Evolutionary conservation across 768 basidiomycete species (phyloP), one percentile per base, ranked within the genome.

Genomic region (Mycena vitilis): DNA sequence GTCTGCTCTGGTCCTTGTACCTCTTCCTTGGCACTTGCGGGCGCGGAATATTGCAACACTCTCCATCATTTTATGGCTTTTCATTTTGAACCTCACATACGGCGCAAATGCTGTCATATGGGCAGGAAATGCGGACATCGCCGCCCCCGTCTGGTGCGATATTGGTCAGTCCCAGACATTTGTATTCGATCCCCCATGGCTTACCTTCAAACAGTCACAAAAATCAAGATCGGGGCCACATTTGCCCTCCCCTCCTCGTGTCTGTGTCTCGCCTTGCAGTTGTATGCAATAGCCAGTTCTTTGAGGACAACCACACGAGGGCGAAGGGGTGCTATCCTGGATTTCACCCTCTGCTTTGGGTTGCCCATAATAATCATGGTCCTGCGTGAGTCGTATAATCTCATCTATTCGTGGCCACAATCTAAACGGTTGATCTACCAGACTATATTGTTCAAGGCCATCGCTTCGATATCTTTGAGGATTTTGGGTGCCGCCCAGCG

Each of bases 81-180:
- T 83, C 25, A 71, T 83, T 5, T 78, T 77, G 37, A 89, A 86
- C 69, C 34, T 89, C 15, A 80, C 85, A 44, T 83, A 83, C 65
- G 86, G 86, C 0, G 77, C 92, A 47, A 88, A 94, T 74, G 78
- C 87, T 5, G 71, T 91, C 30, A 72, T 90, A 5, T 95, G 91
- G 92, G 78, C 81, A 51, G 84, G 79, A n/a, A 88, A 86, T 72
- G 75, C 80, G 7, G 75, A 81, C 25, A 76, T 87, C 37, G 76
- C 71, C 53, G 81, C 80, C 18, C 82, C 87, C 0, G 82, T 87
- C 10, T 95, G 92, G 92, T 95, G 94, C 75, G 94, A 95, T 74
- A 89, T 95, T 44, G 81, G 91, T 93, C 60, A 68, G 88, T 75
- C 11, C 5, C 40, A 10, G 58, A 25, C 23, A 7, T 42, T 30